Conservation (phyloP, 495 filamentous ascomycete genomes). For the Aspergillus asperescens region DNA sequence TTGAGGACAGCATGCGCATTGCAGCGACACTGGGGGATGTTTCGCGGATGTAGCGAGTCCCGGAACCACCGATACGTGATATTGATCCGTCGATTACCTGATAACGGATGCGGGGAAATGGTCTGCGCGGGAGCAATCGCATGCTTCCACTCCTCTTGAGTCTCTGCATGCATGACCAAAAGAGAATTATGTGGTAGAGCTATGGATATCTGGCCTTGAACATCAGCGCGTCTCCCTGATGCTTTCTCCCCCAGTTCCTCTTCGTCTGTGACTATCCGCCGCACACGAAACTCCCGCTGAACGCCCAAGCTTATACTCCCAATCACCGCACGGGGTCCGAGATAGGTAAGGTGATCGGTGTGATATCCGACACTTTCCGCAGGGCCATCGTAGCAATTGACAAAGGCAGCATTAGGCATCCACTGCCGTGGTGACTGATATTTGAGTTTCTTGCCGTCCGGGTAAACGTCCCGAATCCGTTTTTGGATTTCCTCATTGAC, state of each 20-base stretch:
- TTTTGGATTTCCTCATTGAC: constrained; percentile 70
- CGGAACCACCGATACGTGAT: constrained; percentile 90
- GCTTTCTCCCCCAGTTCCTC: constrained; percentile 20
- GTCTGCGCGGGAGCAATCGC: constrained; percentile 64
- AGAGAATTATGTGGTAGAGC: constrained; percentile 92
- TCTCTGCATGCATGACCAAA: constrained; percentile 90
- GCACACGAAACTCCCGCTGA: constrained; percentile 81
- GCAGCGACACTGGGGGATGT: constrained; percentile 57
- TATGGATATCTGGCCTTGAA: constrained; percentile 80
- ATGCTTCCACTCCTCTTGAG: constrained; percentile 56
- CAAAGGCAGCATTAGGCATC: constrained; percentile 84
- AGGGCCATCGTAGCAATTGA: constrained; percentile 84
- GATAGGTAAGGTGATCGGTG: constrained; percentile 85
- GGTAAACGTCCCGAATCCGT: constrained; percentile 59
- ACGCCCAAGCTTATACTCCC: constrained; percentile 88
- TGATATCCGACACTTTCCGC: constrained; percentile 84
- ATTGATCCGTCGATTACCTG: constrained; percentile 78
- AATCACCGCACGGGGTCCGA: constrained; percentile 82
- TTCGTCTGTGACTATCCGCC: constrained; percentile 60
- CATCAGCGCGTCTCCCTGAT: constrained; percentile 39
- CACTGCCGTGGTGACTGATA: constrained; percentile 69
- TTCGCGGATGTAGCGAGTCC: constrained; percentile 63
- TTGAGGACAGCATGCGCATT: constrained; percentile 65
- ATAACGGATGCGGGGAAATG: constrained; percentile 75
- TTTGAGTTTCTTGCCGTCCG: constrained; percentile 63